Percentiles rank a stretch among this genome's conserved stretches.
phyloP scores from a whole-genome alignment of 2,329 filamentous ascomycete genomes.

The Stenocarpella maydis region DNA sequence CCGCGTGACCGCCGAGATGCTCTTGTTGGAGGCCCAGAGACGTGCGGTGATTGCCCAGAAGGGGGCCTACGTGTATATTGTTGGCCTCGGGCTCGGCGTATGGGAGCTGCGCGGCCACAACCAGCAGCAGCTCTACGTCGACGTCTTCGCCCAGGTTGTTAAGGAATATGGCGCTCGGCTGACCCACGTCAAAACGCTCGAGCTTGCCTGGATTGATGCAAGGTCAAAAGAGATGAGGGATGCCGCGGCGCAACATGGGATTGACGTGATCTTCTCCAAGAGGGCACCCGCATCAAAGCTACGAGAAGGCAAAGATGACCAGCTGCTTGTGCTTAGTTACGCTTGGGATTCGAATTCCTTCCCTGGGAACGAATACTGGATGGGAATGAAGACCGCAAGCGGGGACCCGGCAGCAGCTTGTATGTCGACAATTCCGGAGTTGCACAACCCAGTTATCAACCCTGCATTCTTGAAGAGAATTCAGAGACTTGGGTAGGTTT shows the following conservation, averaged over 20 bases:
- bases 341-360: slow-evolving; percentile 46
- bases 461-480: slow-evolving; percentile 40
- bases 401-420: slow-evolving; percentile 46
- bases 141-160: slow-evolving; percentile 3
- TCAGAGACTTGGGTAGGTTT: slow-evolving; percentile 34
- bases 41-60: slow-evolving; percentile 37
- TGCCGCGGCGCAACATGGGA: not conserved
- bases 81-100: slow-evolving; percentile 45
- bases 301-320: slow-evolving; percentile 23
- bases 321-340: slow-evolving; percentile 44
- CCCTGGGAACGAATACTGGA: slow-evolving; percentile 47
- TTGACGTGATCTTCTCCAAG: slow-evolving; percentile 11
- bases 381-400: slow-evolving; percentile 36
- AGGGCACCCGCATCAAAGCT: slow-evolving; percentile 38
- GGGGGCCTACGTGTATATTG: slow-evolving; percentile 44
- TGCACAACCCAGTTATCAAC: slow-evolving; percentile 46
- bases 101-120: slow-evolving; percentile 31
- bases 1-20: slow-evolving; percentile 39
- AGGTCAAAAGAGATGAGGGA: not conserved
- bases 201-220: slow-evolving; percentile 8
- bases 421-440: slow-evolving; percentile 45
- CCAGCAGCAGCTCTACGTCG: slow-evolving; percentile 35
- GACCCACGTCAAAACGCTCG: slow-evolving; percentile 1
- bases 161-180: not conserved
- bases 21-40: slow-evolving; percentile 43